Evolutionary conservation across 305 asterid species (phyloP), one percentile per base, ranked within the genome.

Genomic region (Fraxinus ornus): DNA sequence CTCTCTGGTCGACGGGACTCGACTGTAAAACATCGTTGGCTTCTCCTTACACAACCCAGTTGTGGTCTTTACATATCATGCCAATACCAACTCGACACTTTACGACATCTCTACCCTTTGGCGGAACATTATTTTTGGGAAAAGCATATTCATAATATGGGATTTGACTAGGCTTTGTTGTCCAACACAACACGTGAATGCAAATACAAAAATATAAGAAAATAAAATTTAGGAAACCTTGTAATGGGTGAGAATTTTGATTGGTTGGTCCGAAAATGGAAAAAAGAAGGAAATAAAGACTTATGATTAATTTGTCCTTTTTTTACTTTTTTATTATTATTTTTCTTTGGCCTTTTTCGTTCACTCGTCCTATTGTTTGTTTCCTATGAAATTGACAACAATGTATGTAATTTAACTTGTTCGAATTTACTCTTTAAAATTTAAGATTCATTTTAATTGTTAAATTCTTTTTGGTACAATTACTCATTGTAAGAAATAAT

Each of bases 201-300:
- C 19, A 66, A 13, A 47, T 28, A 39, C 64, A 52, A 52, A 52
- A 52, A 52, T 15, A 49, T 7, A n/a, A n/a, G 64, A n/a, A 52
- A 52, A 55, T 7, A 55, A n/a, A 55, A 55, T 24, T 79, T 35
- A 5, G 68, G 70, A 49, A 79, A 35, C 74, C 24, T 55, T 55
- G 74, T 36, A 12, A 24, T 33, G 5, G 6, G 10, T 9, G 39
- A 12, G 9, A 26, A 26, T 57, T 77, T 55, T 77, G 7, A 77
- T n/a, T 77, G 76, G 77, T 21, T 21, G 21, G 83, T 36, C 71
- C 49, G 8, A 17, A 80, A 70, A 70, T 10, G 68, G 77, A 64
- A 12, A 28, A 68, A 26, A 28, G 3, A 68, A 68, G 75, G 4
- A 4, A 30, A 79, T 26, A 79, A 30, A 52, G 35, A 79, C 77